These are phyloP conservation scores for Exobasidium cylindrosporum DNA, from an alignment of 1,284 basidiomycete genomes.

Conservation along the genomic window DNA sequence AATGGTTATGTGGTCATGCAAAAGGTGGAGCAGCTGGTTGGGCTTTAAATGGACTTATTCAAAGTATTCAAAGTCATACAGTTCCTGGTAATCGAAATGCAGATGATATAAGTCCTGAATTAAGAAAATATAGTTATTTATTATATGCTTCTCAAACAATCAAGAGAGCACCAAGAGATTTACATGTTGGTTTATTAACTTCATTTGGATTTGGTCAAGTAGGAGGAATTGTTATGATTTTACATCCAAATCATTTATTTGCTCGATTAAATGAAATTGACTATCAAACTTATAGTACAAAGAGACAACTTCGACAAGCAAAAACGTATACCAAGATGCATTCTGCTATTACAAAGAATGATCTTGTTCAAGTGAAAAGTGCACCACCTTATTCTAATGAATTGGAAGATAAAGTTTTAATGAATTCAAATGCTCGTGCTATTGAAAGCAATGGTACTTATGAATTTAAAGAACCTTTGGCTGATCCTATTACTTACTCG, in stretches of 20 bases:
- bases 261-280: constrained; percentile 71
- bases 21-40: constrained; percentile 72
- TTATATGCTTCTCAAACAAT: constrained; percentile 97
- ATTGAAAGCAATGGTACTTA: constrained; percentile 40
- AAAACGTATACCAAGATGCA: constrained; percentile 51
- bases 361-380: constrained; percentile 84
- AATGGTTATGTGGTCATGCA: constrained; percentile 63
- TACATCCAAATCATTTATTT: constrained; percentile 88
- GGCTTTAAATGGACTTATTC: constrained; percentile 91
- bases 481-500: constrained; percentile 24
- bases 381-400: constrained; percentile 84
- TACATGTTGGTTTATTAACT: constrained; percentile 61
- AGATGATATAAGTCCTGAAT: constrained; percentile 82
- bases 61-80: constrained; percentile 78
- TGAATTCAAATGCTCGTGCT: constrained; percentile 84
- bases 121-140: constrained; percentile 83
- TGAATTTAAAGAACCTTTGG: constrained; percentile 41
- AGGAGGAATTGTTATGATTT: constrained; percentile 81
- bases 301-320: constrained; percentile 35
- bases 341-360: constrained; percentile 43
- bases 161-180: constrained; percentile 46
- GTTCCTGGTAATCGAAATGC: constrained; percentile 84
- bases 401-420: constrained; percentile 78
- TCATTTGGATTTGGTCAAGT: constrained; percentile 97
- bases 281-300: constrained; percentile 71